Percentiles rank a stretch among this genome's conserved stretches.
Evolutionary conservation across 768 basidiomycete species (phyloP).

Genomic region (Lenzites betulinus): DNA sequence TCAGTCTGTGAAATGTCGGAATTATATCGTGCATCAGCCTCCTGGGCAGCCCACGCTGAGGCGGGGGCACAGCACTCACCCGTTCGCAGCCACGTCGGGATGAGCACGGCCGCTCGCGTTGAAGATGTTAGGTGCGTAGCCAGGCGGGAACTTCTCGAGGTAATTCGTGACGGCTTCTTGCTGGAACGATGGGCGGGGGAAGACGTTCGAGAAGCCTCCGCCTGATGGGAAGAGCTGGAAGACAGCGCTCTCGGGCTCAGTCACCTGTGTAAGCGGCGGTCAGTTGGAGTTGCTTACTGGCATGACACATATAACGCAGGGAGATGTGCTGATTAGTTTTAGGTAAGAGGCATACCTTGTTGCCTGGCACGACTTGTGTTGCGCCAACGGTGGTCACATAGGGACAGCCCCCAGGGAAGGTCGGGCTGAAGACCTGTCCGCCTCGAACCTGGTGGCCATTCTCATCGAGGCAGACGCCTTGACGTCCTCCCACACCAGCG

Average conservation of each 20-base stretch:
- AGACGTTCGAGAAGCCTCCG: conserved; percentile 45
- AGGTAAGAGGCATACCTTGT: conserved; percentile 18
- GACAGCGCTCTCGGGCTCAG: conserved; percentile 39
- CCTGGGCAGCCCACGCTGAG: neutral
- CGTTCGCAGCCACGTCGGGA: conserved; percentile 39
- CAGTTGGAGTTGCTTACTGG: too few relatives aligned
- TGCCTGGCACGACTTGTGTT: conserved; percentile 38
- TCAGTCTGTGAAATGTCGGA: conserved; percentile 31
- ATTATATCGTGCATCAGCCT: neutral
- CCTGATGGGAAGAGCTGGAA: conserved; percentile 38
- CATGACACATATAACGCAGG: too few relatives aligned
- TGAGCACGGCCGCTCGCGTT: conserved; percentile 39
- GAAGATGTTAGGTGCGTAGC: conserved; percentile 35
- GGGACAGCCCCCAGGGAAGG: conserved; percentile 41
- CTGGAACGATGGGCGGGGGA: conserved; percentile 41
- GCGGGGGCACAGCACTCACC: conserved; percentile 22
- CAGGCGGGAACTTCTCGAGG: conserved; percentile 34
- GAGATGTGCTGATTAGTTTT: neutral
- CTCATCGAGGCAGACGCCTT: conserved; percentile 34
- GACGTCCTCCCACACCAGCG: conserved; percentile 42
- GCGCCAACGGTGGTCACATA: conserved; percentile 41
- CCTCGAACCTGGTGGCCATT: conserved; percentile 24
- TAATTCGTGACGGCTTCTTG: conserved; percentile 32
- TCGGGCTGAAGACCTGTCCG: conserved; percentile 31
- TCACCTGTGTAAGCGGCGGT: conserved; percentile 15